phyloP scores from a whole-genome alignment of 116 monocot genomes.

The Dioscorea cayenensis region DNA sequence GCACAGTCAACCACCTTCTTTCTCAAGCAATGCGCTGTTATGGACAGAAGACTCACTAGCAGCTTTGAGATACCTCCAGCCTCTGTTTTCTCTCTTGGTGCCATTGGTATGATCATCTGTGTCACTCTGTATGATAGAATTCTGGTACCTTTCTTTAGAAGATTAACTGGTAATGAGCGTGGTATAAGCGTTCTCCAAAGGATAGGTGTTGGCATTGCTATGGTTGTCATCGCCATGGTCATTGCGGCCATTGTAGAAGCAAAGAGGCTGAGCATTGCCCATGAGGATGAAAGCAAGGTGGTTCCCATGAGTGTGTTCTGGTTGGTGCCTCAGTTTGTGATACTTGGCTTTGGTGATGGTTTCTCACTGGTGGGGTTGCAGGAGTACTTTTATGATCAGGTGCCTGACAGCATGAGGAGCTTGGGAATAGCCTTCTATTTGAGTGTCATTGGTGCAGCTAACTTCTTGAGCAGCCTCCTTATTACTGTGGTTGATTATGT shows the following conservation, averaged over 20 bases:
- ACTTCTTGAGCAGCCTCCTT: slow-evolving; percentile 46
- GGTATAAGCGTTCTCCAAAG: slow-evolving; percentile 58
- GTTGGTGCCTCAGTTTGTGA: slow-evolving; percentile 70
- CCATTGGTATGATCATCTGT: slow-evolving; percentile 54
- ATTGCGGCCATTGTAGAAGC: slow-evolving; percentile 42
- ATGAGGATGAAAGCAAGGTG: background rate
- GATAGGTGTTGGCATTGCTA: slow-evolving; percentile 62
- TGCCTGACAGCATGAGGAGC: slow-evolving; percentile 81
- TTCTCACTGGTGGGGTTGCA: slow-evolving; percentile 68
- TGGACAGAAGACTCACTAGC: slow-evolving; percentile 33
- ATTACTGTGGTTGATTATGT: slow-evolving; percentile 38
- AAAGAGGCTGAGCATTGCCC: slow-evolving; percentile 25
- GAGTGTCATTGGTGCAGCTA: slow-evolving; percentile 50
- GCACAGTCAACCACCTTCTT: slow-evolving; percentile 74
- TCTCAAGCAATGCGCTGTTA: slow-evolving; percentile 62
- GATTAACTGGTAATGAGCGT: slow-evolving; percentile 43
- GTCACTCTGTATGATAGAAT: slow-evolving; percentile 56
- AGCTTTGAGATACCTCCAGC: slow-evolving; percentile 60
- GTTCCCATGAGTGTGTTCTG: slow-evolving; percentile 55
- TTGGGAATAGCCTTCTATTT: slow-evolving; percentile 71
- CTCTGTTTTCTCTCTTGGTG: slow-evolving; percentile 48
- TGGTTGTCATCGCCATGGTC: slow-evolving; percentile 35
- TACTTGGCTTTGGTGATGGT: slow-evolving; percentile 62
- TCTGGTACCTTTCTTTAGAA: slow-evolving; percentile 48
- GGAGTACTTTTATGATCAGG: slow-evolving; percentile 83